A percentile compares a stretch with the other conserved stretches of the same genome.
phyloP scores from a whole-genome alignment of 345 rosid genomes.

The Citrus glauca region DNA sequence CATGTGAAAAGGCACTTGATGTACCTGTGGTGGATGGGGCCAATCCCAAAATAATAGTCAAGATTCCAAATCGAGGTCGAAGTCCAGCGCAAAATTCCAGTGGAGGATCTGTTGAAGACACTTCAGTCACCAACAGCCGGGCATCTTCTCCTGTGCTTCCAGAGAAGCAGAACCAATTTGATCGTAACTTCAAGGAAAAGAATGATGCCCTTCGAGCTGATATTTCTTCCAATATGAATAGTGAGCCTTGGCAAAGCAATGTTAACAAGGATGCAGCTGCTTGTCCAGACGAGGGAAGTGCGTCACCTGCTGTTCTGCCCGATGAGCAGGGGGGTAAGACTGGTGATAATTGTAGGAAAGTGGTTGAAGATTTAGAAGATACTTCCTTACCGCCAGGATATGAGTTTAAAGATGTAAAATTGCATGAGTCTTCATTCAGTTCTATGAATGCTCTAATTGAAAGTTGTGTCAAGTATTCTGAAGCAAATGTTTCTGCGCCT shows the following conservation, averaged over 20 bases:
- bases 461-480: slow-evolving; percentile 75
- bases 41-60: slow-evolving; percentile 67
- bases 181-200: slow-evolving; percentile 40
- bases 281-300: slow-evolving; percentile 50
- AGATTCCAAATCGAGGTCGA: slow-evolving; percentile 64
- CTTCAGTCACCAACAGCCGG: slow-evolving; percentile 44
- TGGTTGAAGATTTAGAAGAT: slow-evolving; percentile 37
- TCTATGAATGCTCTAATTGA: slow-evolving; percentile 86
- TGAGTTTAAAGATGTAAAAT: slow-evolving; percentile 43
- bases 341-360: slow-evolving; percentile 41
- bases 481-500: slow-evolving; percentile 45
- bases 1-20: slow-evolving; percentile 52
- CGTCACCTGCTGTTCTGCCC: slow-evolving; percentile 39
- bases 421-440: slow-evolving; percentile 57
- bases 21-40: slow-evolving; percentile 49
- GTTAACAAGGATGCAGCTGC: slow-evolving; percentile 48
- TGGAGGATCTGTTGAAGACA: slow-evolving; percentile 73
- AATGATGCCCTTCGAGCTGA: slow-evolving; percentile 37
- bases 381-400: slow-evolving; percentile 37
- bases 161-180: slow-evolving; percentile 59
- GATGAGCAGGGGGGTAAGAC: slow-evolving; percentile 40
- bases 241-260: slow-evolving; percentile 62
- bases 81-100: slow-evolving; percentile 67
- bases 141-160: slow-evolving; percentile 54
- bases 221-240: slow-evolving; percentile 35